Conservation (phyloP, 2,329 filamentous ascomycete species). For the Pseudogymnoascus sp. region DNA sequence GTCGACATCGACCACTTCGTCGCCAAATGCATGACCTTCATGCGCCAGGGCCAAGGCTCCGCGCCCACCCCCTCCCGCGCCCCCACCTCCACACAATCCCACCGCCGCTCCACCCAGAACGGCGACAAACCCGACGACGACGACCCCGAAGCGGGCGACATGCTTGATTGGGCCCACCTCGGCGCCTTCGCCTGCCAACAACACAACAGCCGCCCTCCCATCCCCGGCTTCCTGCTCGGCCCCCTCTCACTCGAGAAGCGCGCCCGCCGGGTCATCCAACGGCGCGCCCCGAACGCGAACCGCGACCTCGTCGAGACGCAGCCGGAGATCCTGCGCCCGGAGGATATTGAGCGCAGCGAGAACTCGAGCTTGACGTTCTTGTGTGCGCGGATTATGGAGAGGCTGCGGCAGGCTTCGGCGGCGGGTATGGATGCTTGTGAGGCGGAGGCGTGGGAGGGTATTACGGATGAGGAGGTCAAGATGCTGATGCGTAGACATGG, state of each 20-base stretch:
- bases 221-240: constrained; percentile 78
- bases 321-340: constrained; percentile 67
- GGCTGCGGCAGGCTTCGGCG: constrained; percentile 43
- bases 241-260: constrained; percentile 86
- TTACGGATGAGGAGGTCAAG: constrained; percentile 36
- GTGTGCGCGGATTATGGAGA: constrained; percentile 63
- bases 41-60: constrained; percentile 58
- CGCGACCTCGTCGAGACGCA: constrained; percentile 61
- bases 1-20: constrained; percentile 89
- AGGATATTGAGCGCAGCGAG: constrained; percentile 65
- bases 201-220: constrained; percentile 61
- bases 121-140: constrained; percentile 53
- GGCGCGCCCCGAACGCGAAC: constrained; percentile 57
- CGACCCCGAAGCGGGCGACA: constrained; percentile 61
- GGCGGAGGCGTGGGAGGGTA: constrained; percentile 37
- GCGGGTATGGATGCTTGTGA: constrained; percentile 39
- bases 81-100: constrained; percentile 35
- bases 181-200: constrained; percentile 70
- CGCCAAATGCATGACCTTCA: constrained; percentile 80
- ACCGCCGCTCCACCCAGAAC: constrained; percentile 29
- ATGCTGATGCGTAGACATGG: constrained; percentile 56
- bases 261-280: constrained; percentile 58
- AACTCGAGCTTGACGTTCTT: constrained; percentile 71
- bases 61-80: constrained; percentile 40
- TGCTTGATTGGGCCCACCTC: constrained; percentile 77